phyloP scores from a whole-genome alignment of 2,329 filamentous ascomycete genomes.

The Graphilbum ipis-grandicollis region DNA sequence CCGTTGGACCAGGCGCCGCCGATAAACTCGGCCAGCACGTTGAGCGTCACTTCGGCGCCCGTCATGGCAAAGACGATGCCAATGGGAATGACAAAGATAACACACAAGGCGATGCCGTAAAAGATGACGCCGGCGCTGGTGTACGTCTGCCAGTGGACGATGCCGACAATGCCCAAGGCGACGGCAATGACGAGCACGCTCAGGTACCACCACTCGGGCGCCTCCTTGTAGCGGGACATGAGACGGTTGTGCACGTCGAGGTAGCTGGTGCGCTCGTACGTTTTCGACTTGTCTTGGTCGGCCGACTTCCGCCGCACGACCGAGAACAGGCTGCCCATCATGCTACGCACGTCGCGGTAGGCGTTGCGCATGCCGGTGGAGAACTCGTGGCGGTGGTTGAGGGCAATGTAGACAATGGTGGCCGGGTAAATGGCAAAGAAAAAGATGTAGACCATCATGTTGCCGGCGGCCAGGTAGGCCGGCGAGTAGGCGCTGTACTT shows the following conservation, averaged over 20 bases:
- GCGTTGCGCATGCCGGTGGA: neutral
- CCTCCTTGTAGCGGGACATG: conserved; percentile 28
- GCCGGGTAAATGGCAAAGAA: conserved; percentile 38
- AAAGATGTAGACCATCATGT: conserved; percentile 33
- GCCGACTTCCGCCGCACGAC: neutral
- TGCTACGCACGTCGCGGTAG: neutral
- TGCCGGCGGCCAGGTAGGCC: conserved; percentile 31
- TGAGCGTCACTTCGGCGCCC: conserved; percentile 31
- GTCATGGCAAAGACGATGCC: conserved; percentile 37
- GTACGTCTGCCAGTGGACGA: conserved; percentile 30
- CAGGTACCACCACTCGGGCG: conserved; percentile 38
- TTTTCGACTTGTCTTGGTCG: neutral
- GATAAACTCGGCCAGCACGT: conserved; percentile 36
- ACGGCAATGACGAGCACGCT: conserved; percentile 24
- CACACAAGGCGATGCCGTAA: conserved; percentile 28
- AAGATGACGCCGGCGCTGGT: conserved; percentile 33
- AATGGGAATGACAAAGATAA: conserved; percentile 32
- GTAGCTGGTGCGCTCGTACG: neutral
- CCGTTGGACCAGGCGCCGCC: conserved; percentile 32
- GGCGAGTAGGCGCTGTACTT: conserved; percentile 33
- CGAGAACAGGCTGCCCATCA: neutral
- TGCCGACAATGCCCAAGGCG: conserved; percentile 26
- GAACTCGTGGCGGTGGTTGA: conserved; percentile 19
- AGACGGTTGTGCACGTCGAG: conserved; percentile 27
- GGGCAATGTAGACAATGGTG: conserved; percentile 28